Evolutionary conservation across 345 rosid species (phyloP).

Genomic region (Gossypium turneri): DNA sequence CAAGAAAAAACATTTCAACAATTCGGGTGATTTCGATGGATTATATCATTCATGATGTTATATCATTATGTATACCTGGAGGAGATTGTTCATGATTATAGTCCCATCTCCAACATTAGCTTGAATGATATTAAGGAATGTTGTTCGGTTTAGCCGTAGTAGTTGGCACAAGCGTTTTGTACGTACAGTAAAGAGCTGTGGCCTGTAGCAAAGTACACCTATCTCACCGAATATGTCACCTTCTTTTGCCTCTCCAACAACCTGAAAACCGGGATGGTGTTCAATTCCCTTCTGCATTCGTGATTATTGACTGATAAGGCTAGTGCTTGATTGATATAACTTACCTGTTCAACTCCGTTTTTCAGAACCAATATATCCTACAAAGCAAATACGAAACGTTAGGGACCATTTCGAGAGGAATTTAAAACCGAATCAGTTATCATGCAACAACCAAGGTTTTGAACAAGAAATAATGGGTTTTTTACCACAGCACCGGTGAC

Average conservation of each 20-base stretch:
- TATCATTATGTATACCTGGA: constrained; percentile 44
- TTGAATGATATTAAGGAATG: constrained; percentile 76
- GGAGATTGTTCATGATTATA: constrained; percentile 86
- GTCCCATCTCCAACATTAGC: constrained; percentile 93
- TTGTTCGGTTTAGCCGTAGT: constrained; percentile 75
- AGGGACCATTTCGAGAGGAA: not conserved
- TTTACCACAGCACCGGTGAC: constrained; percentile 76
- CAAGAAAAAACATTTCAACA: constrained; percentile 2
- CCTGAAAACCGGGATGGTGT: constrained; percentile 34
- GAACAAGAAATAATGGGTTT: not conserved
- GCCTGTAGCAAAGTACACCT: constrained; percentile 81
- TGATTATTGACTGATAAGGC: not conserved
- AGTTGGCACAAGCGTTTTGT: constrained; percentile 87
- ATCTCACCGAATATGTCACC: constrained; percentile 88
- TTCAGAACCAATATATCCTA: constrained; percentile 54
- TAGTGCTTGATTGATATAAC: constrained; percentile 12
- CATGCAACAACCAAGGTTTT: not conserved
- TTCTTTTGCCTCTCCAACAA: constrained; percentile 60
- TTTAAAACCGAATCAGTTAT: not conserved
- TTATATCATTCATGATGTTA: not conserved
- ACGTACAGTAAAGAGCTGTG: constrained; percentile 83
- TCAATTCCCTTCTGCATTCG: not conserved
- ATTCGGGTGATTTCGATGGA: not conserved
- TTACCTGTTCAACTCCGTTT: constrained; percentile 48
- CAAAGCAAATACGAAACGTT: constrained; percentile 13